Conservation (phyloP, 2,329 filamentous ascomycete species). For the Ceratocystis alfenasii region DNA sequence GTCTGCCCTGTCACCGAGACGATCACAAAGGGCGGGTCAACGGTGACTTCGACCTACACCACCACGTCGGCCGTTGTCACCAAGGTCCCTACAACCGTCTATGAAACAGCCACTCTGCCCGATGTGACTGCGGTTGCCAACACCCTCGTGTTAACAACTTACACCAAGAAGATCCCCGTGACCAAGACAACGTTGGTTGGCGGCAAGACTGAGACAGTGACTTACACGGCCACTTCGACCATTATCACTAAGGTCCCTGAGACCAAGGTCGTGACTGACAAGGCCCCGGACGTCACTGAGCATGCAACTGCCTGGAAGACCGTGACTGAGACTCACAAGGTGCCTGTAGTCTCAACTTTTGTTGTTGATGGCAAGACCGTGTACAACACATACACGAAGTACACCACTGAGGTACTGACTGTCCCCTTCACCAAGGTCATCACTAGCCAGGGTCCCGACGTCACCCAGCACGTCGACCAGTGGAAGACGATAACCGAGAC, state of each 20-base stretch:
- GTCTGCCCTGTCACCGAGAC: slow-evolving; percentile 21
- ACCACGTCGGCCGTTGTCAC: slow-evolving; percentile 16
- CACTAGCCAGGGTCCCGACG: slow-evolving; percentile 15
- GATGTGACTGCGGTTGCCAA: slow-evolving; percentile 11
- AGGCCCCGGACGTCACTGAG: slow-evolving; percentile 11
- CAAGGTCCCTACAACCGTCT: slow-evolving; percentile 14
- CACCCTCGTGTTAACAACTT: slow-evolving; percentile 11
- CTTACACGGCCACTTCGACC: slow-evolving; percentile 10
- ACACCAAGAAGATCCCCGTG: slow-evolving; percentile 16
- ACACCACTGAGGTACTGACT: slow-evolving; percentile 1
- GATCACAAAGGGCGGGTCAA: slow-evolving; percentile 19
- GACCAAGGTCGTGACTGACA: slow-evolving; percentile 26
- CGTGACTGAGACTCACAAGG: slow-evolving; percentile 5
- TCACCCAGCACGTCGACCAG: not conserved
- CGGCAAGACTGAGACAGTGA: slow-evolving; percentile 12
- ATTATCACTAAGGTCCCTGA: slow-evolving; percentile 21
- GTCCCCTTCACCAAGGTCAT: slow-evolving; percentile 11
- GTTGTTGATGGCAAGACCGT: slow-evolving; percentile 12
- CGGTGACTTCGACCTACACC: slow-evolving; percentile 18
- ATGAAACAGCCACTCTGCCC: slow-evolving; percentile 14
- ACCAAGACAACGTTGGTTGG: slow-evolving; percentile 12
- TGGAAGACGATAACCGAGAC: slow-evolving; percentile 13
- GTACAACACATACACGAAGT: slow-evolving; percentile 6
- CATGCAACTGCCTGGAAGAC: slow-evolving; percentile 11
- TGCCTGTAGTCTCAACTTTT: not conserved